phyloP scores from a whole-genome alignment of 768 basidiomycete genomes.

The Coprinellus micaceus region DNA sequence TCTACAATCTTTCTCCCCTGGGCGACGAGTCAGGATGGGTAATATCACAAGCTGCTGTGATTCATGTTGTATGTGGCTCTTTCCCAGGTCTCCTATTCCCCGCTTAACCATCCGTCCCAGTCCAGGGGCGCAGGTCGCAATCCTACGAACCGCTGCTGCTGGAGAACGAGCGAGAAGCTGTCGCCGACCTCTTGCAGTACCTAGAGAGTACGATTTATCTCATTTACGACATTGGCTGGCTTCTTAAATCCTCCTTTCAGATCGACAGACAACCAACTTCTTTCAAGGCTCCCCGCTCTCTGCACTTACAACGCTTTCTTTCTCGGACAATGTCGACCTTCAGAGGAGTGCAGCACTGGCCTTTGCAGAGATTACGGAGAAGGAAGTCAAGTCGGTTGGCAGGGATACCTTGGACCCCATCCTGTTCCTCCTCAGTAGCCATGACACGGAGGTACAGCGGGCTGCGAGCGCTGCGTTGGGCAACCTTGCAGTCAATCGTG shows the following conservation, averaged over 20 bases:
- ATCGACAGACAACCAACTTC: slow-evolving; percentile 98
- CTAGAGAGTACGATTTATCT: slow-evolving; percentile 79
- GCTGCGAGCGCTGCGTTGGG: slow-evolving; percentile 97
- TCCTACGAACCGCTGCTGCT: slow-evolving; percentile 82
- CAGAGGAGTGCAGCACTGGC: slow-evolving; percentile 97
- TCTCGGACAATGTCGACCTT: slow-evolving; percentile 98
- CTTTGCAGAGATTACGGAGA: slow-evolving; percentile 99
- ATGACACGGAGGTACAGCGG: slow-evolving; percentile 98
- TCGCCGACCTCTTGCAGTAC: slow-evolving; percentile 94
- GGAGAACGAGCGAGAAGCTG: slow-evolving; percentile 95
- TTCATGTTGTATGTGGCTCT: slow-evolving; percentile 62
- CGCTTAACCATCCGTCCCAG: slow-evolving; percentile 35
- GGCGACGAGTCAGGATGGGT: slow-evolving; percentile 48
- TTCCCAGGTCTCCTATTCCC: not conserved
- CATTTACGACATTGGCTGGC: not conserved
- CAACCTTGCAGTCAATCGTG: slow-evolving; percentile 97
- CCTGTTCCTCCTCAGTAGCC: slow-evolving; percentile 92
- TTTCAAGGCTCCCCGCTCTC: slow-evolving; percentile 90
- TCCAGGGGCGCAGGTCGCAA: slow-evolving; percentile 79
- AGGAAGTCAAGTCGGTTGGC: slow-evolving; percentile 95
- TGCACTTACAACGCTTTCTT: slow-evolving; percentile 93
- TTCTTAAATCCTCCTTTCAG: slow-evolving; percentile 37
- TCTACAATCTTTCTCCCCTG: slow-evolving; percentile 6
- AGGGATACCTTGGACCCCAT: slow-evolving; percentile 98
- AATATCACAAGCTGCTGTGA: slow-evolving; percentile 79